These are phyloP conservation scores for Seiridium cupressi DNA, from an alignment of 2,329 filamentous ascomycete genomes.

Conservation along the genomic window DNA sequence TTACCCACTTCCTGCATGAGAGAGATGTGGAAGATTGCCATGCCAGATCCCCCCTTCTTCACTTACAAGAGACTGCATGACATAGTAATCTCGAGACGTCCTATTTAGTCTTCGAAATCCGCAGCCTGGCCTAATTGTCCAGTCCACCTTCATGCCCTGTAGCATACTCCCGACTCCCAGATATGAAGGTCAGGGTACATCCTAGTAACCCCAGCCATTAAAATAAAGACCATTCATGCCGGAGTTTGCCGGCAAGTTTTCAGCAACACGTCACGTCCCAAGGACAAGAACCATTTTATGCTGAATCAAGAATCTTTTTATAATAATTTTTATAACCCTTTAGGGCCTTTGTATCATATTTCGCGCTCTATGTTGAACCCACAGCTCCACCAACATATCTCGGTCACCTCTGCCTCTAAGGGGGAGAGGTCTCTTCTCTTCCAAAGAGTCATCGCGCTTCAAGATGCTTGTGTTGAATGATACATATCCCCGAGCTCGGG, in stretches of 20 bases:
- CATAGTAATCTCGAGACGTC: no score
- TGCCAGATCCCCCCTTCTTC: no score
- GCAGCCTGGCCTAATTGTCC: no score
- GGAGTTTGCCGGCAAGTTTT: no score
- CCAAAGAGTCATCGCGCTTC: not conserved
- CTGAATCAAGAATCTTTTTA: not conserved
- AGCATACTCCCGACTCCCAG: not conserved
- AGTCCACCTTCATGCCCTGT: not conserved
- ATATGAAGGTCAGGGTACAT: not conserved
- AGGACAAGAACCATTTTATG: not conserved
- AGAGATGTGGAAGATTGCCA: not conserved
- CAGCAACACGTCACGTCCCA: not conserved
- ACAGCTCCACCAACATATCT: not conserved
- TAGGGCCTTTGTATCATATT: not conserved
- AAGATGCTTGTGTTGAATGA: slow-evolving; percentile 5
- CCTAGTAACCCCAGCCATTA: not conserved
- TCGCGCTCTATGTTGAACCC: slow-evolving; percentile 1
- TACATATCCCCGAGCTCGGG: not conserved
- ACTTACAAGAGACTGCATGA: no score
- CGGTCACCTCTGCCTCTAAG: not conserved
- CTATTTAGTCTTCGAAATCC: no score
- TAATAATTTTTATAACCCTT: not conserved
- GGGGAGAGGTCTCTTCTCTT: not conserved
- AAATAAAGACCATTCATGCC: not conserved
- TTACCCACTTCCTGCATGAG: not conserved